Conservation (phyloP, 345 rosid species). For the Euphorbia peplus region DNA sequence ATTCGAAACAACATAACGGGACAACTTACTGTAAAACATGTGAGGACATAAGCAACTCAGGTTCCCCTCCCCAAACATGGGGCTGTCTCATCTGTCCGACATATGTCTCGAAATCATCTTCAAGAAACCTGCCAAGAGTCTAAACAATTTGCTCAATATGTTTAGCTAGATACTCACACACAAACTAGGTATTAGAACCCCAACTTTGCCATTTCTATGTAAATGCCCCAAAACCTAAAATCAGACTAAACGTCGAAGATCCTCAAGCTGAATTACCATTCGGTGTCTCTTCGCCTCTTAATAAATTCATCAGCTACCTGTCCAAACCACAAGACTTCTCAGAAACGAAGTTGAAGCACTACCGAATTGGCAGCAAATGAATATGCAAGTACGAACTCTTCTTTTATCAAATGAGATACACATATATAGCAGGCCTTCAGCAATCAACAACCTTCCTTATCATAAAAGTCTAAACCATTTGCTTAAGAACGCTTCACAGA, state of each 20-base stretch:
- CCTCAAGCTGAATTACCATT: conserved; percentile 42
- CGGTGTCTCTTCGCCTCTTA: conserved; percentile 59
- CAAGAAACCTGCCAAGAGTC: conserved; percentile 46
- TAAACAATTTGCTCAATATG: conserved; percentile 8
- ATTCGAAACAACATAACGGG: background rate
- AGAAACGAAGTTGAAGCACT: background rate
- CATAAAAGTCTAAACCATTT: too few relatives aligned
- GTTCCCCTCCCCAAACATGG: conserved; percentile 75
- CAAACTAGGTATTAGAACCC: background rate
- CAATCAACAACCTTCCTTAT: background rate
- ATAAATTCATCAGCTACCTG: conserved; percentile 72
- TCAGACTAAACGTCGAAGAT: conserved; percentile 1
- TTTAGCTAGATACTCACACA: background rate
- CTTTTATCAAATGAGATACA: background rate
- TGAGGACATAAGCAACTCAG: conserved; percentile 71
- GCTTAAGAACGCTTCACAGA: too few relatives aligned
- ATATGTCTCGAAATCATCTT: conserved; percentile 56
- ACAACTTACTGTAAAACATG: conserved; percentile 50
- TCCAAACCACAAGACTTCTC: conserved; percentile 8
- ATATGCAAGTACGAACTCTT: background rate
- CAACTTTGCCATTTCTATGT: background rate
- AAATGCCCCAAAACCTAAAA: background rate
- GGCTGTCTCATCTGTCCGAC: conserved; percentile 57
- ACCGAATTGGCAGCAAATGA: background rate
- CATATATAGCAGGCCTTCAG: background rate